Percentiles rank a stretch among this genome's conserved stretches.
Conservation (phyloP, 768 basidiomycete genomes). For the Collybia sordida region DNA sequence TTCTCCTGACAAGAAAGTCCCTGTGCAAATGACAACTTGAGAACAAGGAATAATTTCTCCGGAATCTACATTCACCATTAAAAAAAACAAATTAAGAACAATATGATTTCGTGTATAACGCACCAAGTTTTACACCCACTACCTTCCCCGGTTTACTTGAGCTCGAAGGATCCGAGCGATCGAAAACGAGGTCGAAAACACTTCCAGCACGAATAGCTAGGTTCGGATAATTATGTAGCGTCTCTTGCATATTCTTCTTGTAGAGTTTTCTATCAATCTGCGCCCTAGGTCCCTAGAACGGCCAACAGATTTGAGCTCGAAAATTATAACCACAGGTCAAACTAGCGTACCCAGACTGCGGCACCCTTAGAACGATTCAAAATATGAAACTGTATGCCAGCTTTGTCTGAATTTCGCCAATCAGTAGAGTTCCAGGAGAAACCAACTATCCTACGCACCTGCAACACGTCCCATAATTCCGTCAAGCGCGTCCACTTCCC, state of each 20-base stretch:
- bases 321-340: neutral
- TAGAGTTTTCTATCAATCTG: conserved; percentile 88
- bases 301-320: neutral
- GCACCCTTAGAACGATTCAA: conserved; percentile 85
- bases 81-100: neutral
- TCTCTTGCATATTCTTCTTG: conserved; percentile 77
- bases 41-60: conserved; percentile 77
- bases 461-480: conserved; percentile 83
- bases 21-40: conserved; percentile 86
- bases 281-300: conserved; percentile 77
- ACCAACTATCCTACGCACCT: conserved; percentile 45
- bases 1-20: conserved; percentile 89
- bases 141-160: conserved; percentile 50
- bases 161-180: conserved; percentile 36
- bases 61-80: conserved; percentile 48
- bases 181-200: conserved; percentile 77
- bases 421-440: neutral
- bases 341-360: conserved; percentile 77
- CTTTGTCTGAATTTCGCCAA: conserved; percentile 55
- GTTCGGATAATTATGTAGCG: conserved; percentile 63
- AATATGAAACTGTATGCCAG: conserved; percentile 87
- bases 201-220: conserved; percentile 70
- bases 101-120: conserved; percentile 7
- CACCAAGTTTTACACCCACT: conserved; percentile 69
- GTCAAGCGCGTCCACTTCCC: conserved; percentile 89